A percentile compares a stretch with the other conserved stretches of the same genome.
Conservation (phyloP, 495 filamentous ascomycete species). For the Penicillium coprophilum region DNA sequence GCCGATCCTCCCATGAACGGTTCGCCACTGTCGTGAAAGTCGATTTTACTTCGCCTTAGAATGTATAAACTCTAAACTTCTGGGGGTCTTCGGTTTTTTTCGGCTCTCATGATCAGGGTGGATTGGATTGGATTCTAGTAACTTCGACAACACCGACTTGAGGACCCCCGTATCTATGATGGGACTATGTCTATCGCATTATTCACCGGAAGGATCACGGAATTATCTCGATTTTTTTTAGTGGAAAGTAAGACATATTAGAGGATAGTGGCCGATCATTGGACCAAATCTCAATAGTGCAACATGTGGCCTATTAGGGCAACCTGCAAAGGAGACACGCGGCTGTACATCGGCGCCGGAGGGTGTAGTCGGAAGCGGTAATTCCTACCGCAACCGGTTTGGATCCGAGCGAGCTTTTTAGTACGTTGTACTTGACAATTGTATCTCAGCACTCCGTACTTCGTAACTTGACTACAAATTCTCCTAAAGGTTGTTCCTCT, state of each 20-base stretch:
- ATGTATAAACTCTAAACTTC: background rate
- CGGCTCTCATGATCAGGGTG: background rate
- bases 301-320: background rate
- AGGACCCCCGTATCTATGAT: no score
- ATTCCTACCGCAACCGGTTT: background rate
- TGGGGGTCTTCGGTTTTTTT: background rate
- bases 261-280: conserved; percentile 5
- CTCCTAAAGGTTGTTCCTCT: background rate
- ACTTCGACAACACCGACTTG: no score
- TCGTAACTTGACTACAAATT: no score
- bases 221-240: background rate
- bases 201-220: background rate
- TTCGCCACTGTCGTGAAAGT: conserved; percentile 9
- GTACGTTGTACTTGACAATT: no score
- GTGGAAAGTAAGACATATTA: background rate
- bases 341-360: background rate
- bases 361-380: background rate
- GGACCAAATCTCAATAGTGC: background rate
- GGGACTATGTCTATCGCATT: background rate
- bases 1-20: conserved; percentile 10
- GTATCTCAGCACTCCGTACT: no score
- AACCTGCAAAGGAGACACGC: background rate
- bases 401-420: background rate
- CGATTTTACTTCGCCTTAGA: background rate
- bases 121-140: background rate